A percentile compares a stretch with the other conserved stretches of the same genome.
These are phyloP conservation scores for Penicillium arizonense DNA, from an alignment of 495 filamentous ascomycete species.

Conservation along the genomic window DNA sequence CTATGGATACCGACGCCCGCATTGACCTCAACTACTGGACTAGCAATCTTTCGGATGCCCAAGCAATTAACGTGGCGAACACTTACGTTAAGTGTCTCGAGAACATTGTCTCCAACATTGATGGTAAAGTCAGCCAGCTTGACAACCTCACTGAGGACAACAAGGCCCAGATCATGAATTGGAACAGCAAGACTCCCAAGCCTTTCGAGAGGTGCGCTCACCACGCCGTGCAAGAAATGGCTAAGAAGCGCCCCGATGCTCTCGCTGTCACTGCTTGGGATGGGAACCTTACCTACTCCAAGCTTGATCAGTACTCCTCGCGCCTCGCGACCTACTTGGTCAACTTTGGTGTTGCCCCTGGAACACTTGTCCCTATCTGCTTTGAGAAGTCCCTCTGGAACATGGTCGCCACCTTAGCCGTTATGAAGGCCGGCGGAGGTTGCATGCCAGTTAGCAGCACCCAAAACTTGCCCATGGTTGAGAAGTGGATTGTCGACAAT, in stretches of 20 bases:
- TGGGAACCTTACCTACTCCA: conserved; percentile 47
- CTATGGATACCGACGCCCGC: conserved; percentile 38
- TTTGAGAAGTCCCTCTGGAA: conserved; percentile 43
- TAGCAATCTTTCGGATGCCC: conserved; percentile 41
- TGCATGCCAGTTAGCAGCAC: conserved; percentile 38
- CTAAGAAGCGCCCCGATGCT: conserved; percentile 30
- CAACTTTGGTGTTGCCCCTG: conserved; percentile 37
- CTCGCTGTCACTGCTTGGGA: conserved; percentile 50
- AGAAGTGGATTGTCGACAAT: conserved; percentile 40
- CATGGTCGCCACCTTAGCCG: conserved; percentile 37
- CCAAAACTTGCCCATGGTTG: conserved; percentile 23
- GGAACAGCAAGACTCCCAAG: conserved; percentile 43
- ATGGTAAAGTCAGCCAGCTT: conserved; percentile 34
- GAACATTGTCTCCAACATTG: conserved; percentile 37
- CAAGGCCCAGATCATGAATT: conserved; percentile 35
- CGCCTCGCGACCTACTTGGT: conserved; percentile 44
- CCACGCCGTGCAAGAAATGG: conserved; percentile 41
- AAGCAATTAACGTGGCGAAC: conserved; percentile 51
- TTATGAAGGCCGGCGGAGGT: conserved; percentile 45
- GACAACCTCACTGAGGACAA: conserved; percentile 37
- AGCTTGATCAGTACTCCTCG: conserved; percentile 46
- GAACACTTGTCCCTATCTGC: conserved; percentile 35
- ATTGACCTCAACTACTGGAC: conserved; percentile 61
- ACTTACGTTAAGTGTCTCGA: conserved; percentile 46
- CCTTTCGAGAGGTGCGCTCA: conserved; percentile 40